Conservation (phyloP, 345 rosid species). For the Rhizophora apiculata region DNA sequence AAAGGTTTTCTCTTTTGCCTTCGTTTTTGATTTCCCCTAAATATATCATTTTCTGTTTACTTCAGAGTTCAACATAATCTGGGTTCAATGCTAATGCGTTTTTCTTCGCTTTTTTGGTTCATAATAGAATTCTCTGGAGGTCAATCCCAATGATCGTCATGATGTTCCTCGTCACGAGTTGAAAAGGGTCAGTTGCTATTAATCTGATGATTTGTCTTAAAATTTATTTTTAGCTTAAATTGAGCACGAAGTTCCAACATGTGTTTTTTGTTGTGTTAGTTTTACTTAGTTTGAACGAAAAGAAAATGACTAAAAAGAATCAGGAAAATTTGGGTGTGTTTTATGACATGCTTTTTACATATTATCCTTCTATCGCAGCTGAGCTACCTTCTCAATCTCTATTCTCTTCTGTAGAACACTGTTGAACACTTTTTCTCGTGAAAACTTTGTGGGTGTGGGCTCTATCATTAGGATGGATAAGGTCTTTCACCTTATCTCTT, state of each 20-base stretch:
- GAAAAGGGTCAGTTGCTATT: constrained; percentile 31
- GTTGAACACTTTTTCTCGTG: too few relatives aligned
- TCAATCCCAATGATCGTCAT: constrained; percentile 38
- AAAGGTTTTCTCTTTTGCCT: constrained; percentile 40
- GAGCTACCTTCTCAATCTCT: too few relatives aligned
- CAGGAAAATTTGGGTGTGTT: too few relatives aligned
- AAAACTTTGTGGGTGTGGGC: neutral
- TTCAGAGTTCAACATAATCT: neutral
- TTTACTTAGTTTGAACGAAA: too few relatives aligned
- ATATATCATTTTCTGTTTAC: neutral
- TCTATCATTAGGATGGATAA: constrained; percentile 10
- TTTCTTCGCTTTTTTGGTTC: neutral
- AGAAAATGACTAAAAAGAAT: too few relatives aligned
- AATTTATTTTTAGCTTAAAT: neutral
- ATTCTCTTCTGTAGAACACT: too few relatives aligned
- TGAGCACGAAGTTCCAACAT: neutral
- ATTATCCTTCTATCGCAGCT: too few relatives aligned
- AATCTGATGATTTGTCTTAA: neutral
- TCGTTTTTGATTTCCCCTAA: neutral
- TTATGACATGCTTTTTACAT: too few relatives aligned
- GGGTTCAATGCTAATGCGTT: neutral
- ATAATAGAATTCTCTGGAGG: constrained; percentile 36
- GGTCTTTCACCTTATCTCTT: constrained; percentile 5
- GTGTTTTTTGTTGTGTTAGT: too few relatives aligned
- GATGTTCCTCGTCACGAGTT: constrained; percentile 50